Base-by-base conservation (phyloP, 441 rosid genomes). In the Raphanus hybrid region DNA sequence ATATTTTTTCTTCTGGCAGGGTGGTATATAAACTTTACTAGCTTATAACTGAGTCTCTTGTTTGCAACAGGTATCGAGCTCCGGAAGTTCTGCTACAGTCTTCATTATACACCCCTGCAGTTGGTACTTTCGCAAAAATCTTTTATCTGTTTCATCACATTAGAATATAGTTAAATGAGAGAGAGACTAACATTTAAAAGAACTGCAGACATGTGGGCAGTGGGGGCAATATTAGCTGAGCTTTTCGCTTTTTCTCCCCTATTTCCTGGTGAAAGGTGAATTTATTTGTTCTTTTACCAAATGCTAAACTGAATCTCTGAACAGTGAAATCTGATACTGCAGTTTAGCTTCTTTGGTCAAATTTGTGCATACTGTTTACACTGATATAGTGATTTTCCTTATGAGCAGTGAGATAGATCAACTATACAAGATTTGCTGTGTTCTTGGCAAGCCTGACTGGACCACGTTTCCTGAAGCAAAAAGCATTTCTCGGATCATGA, bases 181-280 rank as follows among this genome's bases (percentile, higher is more conserved):
- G 26, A 29, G 35, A 37, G 37, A 65, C 84, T 82, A 75, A 81
- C 45, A 16, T 60, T 52, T 65, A 43, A 72, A 52, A 72, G 2
- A 52, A 78, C 15, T 82, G 60, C 87, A 90, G 94, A 90, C 32
- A 87, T 90, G 92, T 90, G 94, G 94, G 94, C 94, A 43, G 91
- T 90, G 80, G 94, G 94, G 64, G 92, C 94, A 45, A 85, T 90
- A 81, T 69, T 90, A 60, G 91, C 92, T 67, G 94, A 90, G 86
- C 92, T 90, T 79, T 88, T 87, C 82, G 86, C 92, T 32, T 73
- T 69, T 35, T 80, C 88, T 41, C 94, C 94, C 8, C 82, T 90
- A 75, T 90, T 90, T 70, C 94, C 94, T 11, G 94, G 94, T 26
- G 94, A 90, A 81, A 88, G 94, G 94, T 90, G 78, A 84, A 76